These are phyloP conservation scores for Orychophragmus violaceus DNA, from an alignment of 345 rosid species.

Conservation along the genomic window DNA sequence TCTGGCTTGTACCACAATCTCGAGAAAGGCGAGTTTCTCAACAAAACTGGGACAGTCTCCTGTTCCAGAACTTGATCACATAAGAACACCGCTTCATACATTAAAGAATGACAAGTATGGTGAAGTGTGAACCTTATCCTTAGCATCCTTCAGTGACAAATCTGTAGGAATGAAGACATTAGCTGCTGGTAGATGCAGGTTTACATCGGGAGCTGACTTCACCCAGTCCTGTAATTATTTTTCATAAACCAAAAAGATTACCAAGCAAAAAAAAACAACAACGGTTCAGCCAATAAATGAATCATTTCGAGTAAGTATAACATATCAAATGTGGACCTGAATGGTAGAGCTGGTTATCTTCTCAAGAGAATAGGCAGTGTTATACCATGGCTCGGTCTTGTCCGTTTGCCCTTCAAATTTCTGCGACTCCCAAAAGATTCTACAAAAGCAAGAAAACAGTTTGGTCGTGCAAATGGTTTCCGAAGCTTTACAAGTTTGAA, in stretches of 20 bases:
- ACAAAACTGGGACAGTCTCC: constrained; percentile 53
- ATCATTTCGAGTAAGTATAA: background rate
- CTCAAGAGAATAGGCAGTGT: constrained; percentile 71
- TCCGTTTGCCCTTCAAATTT: constrained; percentile 76
- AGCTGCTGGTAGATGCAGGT: constrained; percentile 60
- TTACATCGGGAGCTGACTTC: constrained; percentile 52
- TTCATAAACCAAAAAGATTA: background rate
- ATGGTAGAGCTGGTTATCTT: constrained; percentile 45
- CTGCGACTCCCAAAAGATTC: constrained; percentile 92
- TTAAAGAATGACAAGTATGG: background rate
- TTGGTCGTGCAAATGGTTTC: background rate
- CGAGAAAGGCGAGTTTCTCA: constrained; percentile 59
- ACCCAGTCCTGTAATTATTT: constrained; percentile 70
- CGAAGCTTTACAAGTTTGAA: background rate
- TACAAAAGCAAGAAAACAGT: constrained; percentile 29
- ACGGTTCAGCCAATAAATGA: background rate
- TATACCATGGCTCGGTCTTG: constrained; percentile 87
- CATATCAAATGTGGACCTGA: constrained; percentile 45
- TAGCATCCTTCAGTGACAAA: constrained; percentile 56
- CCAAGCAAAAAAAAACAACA: background rate
- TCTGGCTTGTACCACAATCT: constrained; percentile 88
- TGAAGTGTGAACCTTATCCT: constrained; percentile 49
- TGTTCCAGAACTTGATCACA: constrained; percentile 34
- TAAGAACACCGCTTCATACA: constrained; percentile 14
- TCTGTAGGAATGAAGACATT: constrained; percentile 85